phyloP scores from a whole-genome alignment of 2,329 filamentous ascomycete species.

The Zalaria obscura region DNA sequence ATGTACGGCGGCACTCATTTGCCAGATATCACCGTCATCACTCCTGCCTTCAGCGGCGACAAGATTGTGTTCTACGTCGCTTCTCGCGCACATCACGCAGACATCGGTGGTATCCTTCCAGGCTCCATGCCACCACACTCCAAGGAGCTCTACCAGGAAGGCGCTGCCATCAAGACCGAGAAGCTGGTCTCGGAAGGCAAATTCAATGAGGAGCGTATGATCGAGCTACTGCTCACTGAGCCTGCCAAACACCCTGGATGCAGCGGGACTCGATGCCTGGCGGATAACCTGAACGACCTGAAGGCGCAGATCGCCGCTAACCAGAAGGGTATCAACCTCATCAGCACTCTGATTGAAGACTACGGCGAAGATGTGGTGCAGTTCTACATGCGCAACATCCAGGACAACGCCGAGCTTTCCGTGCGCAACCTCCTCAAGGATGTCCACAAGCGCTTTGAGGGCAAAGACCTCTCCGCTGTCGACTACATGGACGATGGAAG shows the following conservation, averaged over 20 bases:
- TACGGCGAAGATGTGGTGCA: constrained; percentile 66
- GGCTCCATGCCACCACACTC: constrained; percentile 73
- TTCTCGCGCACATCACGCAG: constrained; percentile 67
- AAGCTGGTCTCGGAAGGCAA: constrained; percentile 63
- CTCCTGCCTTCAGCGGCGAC: constrained; percentile 61
- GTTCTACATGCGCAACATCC: constrained; percentile 73
- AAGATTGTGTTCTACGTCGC: constrained; percentile 73
- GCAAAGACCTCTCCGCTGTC: constrained; percentile 55
- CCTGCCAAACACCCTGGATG: constrained; percentile 64
- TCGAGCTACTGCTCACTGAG: constrained; percentile 52
- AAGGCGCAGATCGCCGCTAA: constrained; percentile 82
- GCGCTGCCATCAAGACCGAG: constrained; percentile 39
- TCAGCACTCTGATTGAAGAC: constrained; percentile 59
- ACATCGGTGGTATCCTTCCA: constrained; percentile 71
- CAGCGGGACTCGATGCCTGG: constrained; percentile 62
- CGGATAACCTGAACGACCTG: constrained; percentile 74
- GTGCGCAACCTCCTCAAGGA: constrained; percentile 61
- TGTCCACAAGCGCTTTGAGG: constrained; percentile 55
- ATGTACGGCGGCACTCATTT: constrained; percentile 75
- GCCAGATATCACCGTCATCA: constrained; percentile 70
- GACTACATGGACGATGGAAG: constrained; percentile 84
- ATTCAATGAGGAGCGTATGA: constrained; percentile 67
- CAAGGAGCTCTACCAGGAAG: constrained; percentile 43
- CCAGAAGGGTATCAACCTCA: constrained; percentile 69
- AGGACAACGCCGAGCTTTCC: constrained; percentile 63